Conservation (phyloP, 352 stramenopile species). For the Globisporangium emineosum region DNA sequence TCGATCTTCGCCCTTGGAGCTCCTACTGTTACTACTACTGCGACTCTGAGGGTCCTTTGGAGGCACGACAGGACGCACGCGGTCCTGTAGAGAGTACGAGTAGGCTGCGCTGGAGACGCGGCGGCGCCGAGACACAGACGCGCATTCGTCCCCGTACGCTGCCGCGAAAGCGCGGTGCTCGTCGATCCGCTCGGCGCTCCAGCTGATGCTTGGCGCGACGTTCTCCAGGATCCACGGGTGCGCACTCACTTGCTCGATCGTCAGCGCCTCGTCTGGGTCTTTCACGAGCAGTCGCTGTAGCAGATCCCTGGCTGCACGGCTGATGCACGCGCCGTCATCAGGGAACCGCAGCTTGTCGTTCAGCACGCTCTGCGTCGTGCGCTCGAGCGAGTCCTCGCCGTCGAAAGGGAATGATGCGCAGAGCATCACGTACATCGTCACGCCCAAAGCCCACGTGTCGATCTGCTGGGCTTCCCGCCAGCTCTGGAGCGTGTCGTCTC, state of each 20-base stretch:
- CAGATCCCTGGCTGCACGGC: slow-evolving; percentile 67
- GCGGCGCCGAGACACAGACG: slow-evolving; percentile 22
- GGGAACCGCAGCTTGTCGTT: slow-evolving; percentile 32
- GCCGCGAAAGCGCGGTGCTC: slow-evolving; percentile 42
- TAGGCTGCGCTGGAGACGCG: slow-evolving; percentile 21
- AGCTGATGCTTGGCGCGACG: slow-evolving; percentile 43
- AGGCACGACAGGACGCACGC: background rate
- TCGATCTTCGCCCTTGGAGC: slow-evolving; percentile 13
- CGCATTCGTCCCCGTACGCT: slow-evolving; percentile 43
- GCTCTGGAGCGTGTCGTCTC: slow-evolving; percentile 26
- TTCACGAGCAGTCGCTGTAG: slow-evolving; percentile 56
- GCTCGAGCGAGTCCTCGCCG: slow-evolving; percentile 17
- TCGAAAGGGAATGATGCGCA: slow-evolving; percentile 60
- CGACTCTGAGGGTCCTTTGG: background rate
- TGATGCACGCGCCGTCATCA: slow-evolving; percentile 16
- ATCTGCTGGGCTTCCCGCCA: slow-evolving; percentile 66
- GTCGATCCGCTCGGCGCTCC: slow-evolving; percentile 38
- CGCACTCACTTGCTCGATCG: slow-evolving; percentile 49
- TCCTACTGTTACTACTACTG: slow-evolving; percentile 5
- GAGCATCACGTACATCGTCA: slow-evolving; percentile 71
- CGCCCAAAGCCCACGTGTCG: slow-evolving; percentile 69
- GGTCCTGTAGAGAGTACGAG: slow-evolving; percentile 15
- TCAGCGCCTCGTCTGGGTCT: slow-evolving; percentile 40
- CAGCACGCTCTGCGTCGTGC: slow-evolving; percentile 32
- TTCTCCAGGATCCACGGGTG: slow-evolving; percentile 68